Evolutionary conservation across 371 early-diverging fungal species (phyloP), one percentile per base, ranked within the genome.

Genomic region (Paraphysoderma sedebokerense): DNA sequence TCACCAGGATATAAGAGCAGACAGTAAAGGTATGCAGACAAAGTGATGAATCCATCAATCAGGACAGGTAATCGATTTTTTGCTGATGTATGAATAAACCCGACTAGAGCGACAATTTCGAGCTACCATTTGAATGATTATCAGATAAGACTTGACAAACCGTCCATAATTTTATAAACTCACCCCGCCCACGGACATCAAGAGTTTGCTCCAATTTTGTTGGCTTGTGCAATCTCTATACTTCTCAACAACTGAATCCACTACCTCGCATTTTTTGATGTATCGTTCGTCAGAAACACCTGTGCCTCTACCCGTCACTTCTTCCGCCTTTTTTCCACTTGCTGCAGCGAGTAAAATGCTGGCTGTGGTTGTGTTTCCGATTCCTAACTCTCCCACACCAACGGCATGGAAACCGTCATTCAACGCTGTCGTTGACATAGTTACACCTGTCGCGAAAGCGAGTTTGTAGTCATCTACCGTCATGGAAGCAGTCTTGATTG

Each of bases 301-400:
- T 12, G 58, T 58, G 32, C 58, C 58, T 13, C 40, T 39, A 2
- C 58, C 58, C 2, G 54, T 48, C 3, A 54, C 51, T 20, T 47
- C 32, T 4, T 12, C 38, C 6, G 54, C 58, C n/a, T 37, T 23
- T 4, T 23, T 15, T 13, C 46, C 48, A 17, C 37, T 34, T 11
- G 29, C 55, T 9, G 53, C 58, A 13, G 48, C 51, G 1, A 58
- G 32, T 29, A 58, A 34, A 36, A 38, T 24, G 3, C 49, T 13
- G 4, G 54, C 54, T 8, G 50, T 44, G 9, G 55, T 52, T 17
- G 58, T 54, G 52, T 58, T 58, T 3, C 55, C 55, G 31, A 58
- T 58, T 3, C 58, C 58, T 46, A 57, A 48, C 36, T 58, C 58
- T 3, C 58, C 58, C 13, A 58, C 27, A 8, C 49, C 58, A 7